phyloP scores from a whole-genome alignment of 2,329 filamentous ascomycete genomes.

The Hymenotorrendiella dingleyae region DNA sequence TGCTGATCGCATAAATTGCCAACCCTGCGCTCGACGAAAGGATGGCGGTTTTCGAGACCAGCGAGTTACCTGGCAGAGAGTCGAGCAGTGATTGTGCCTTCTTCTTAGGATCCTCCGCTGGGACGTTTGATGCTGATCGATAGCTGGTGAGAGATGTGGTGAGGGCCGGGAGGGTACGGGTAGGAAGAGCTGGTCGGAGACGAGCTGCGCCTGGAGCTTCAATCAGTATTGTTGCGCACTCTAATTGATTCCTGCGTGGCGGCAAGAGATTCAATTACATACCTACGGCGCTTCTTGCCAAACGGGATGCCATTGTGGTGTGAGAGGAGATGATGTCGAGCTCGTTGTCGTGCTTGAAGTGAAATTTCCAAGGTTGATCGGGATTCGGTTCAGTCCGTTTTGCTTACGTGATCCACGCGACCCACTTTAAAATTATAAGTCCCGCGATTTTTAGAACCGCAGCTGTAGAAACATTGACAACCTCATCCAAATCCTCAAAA shows the following conservation, averaged over 20 bases:
- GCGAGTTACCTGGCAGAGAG: constrained; percentile 82
- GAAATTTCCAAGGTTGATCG: constrained; percentile 23
- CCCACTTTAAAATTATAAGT: constrained; percentile 1
- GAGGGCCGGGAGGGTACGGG: constrained; percentile 70
- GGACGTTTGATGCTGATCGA: constrained; percentile 71
- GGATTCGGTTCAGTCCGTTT: constrained; percentile 19
- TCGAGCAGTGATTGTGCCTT: constrained; percentile 96
- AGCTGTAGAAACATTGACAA: no score
- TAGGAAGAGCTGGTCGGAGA: constrained; percentile 75
- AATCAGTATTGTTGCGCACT: constrained; percentile 28
- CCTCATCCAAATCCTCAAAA: no score
- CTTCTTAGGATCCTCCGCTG: constrained; percentile 85
- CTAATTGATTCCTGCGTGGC: constrained; percentile 18
- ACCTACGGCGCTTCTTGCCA: constrained; percentile 94
- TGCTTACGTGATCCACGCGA: no score
- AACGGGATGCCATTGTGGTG: constrained; percentile 92
- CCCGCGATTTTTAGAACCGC: neutral
- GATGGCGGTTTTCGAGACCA: constrained; percentile 94
- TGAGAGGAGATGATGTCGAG: constrained; percentile 48
- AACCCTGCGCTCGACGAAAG: constrained; percentile 88
- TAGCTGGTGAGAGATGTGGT: constrained; percentile 57
- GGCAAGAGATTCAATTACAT: constrained; percentile 40
- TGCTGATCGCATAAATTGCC: constrained; percentile 93
- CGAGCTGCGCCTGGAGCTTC: constrained; percentile 66
- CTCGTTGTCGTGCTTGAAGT: constrained; percentile 26